Percentiles rank a stretch among this genome's conserved stretches.
Conservation (phyloP, 371 early-diverging fungal species). For the Mucor piriformis region DNA sequence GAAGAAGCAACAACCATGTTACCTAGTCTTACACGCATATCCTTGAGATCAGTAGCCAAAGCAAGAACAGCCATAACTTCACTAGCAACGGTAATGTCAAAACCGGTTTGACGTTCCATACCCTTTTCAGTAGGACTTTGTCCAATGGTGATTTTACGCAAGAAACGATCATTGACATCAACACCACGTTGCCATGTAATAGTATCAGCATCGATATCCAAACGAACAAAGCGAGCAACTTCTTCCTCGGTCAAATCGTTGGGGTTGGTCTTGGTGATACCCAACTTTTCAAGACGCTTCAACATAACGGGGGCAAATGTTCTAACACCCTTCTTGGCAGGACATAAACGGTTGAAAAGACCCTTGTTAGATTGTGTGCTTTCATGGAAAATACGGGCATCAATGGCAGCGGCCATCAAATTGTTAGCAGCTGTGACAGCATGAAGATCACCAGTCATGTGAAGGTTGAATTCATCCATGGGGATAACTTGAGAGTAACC, state of each 20-base stretch:
- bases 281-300: conserved; percentile 79
- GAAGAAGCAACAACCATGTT: conserved; percentile 92
- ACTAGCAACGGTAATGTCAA: conserved; percentile 96
- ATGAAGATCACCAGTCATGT: conserved; percentile 97
- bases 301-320: conserved; percentile 85
- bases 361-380: conserved; percentile 86
- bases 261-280: conserved; percentile 81
- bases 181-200: conserved; percentile 96
- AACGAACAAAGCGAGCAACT: conserved; percentile 74
- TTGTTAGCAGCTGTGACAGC: conserved; percentile 97
- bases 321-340: conserved; percentile 82
- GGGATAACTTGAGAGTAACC: conserved; percentile 98
- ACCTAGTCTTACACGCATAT: conserved; percentile 93
- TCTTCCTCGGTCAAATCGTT: conserved; percentile 82
- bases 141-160: conserved; percentile 89
- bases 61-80: conserved; percentile 98
- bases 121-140: conserved; percentile 88
- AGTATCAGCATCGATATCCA: conserved; percentile 90
- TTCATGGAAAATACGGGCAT: conserved; percentile 97
- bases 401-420: conserved; percentile 95
- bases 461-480: conserved; percentile 99
- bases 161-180: conserved; percentile 94
- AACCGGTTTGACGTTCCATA: conserved; percentile 86
- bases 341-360: conserved; percentile 88
- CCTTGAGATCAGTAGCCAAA: conserved; percentile 81